Evolutionary conservation across 2,329 filamentous ascomycete species (phyloP), one percentile per base, ranked within the genome.

Genomic region (Thermoascus crustaceus): DNA sequence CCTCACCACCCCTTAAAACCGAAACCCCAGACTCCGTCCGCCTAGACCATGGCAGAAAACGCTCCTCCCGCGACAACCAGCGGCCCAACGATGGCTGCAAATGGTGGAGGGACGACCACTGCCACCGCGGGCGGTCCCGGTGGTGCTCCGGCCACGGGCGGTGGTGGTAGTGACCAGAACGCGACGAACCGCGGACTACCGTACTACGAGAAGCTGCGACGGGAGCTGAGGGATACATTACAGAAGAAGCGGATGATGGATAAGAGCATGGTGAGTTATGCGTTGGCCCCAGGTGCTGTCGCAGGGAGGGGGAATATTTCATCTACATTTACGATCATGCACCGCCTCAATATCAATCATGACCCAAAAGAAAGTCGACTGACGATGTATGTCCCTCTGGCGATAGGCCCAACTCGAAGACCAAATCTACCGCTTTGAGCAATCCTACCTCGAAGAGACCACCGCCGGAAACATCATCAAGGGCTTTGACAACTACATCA

Each of bases 401-500:
- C n/a, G 33, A 31, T 45, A 80, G 76, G 61, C 68, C 34, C 58
- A 66, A 48, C 62, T 80, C 39, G 91, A 98, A 67, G 85, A 94
- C 32, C 74, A 76, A 45, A 96, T 98, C 50, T 79, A 75, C 55
- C 78, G 82, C 45, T 82, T 85, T 53, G 91, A 98, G 61, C 78
- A 80, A 39, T 74, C 80, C 11, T 98, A 98, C 60, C 78, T 98
- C 34, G 89, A 96, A 60, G 86, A 86, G 52, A 93, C 87, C 4
- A 78, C 72, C 49, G 75, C 76, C 13, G 91, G 91, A 29, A 98
- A 98, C 66, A 96, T 98, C 56, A 89, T 98, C 58, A 87, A 85
- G 32, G 91, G 91, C 14, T 98, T 98, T 61, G 91, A 98, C 61
- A 93, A 87, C 57, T 98, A 96, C 66, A 93, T 94, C 69, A 98